These are phyloP conservation scores for Immersiella caudata DNA, from an alignment of 495 filamentous ascomycete species.

Conservation along the genomic window DNA sequence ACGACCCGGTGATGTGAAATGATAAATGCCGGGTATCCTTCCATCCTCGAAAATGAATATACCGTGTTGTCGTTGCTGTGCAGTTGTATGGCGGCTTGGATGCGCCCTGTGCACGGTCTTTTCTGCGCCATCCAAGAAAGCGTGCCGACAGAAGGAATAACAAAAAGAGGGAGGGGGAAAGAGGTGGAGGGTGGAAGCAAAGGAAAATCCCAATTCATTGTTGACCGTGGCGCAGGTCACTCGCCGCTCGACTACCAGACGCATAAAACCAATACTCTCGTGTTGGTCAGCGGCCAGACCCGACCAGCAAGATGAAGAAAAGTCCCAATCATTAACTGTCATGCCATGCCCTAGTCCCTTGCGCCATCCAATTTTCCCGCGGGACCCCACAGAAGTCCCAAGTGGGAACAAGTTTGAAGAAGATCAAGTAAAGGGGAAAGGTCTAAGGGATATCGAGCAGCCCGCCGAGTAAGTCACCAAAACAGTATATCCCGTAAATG, in stretches of 20 bases:
- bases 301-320: background rate
- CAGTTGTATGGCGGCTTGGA: background rate
- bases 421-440: background rate
- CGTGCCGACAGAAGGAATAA: background rate
- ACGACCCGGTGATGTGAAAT: background rate
- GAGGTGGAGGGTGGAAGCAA: background rate
- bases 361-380: conserved; percentile 1
- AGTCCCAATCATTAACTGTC: conserved; percentile 9
- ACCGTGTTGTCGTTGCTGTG: background rate
- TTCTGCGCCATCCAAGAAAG: no score
- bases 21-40: conserved; percentile 15
- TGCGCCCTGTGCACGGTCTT: background rate
- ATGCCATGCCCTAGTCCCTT: conserved; percentile 3
- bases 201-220: background rate
- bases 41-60: conserved; percentile 16
- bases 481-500: conserved; percentile 20
- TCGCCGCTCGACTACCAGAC: background rate
- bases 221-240: background rate
- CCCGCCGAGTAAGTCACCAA: background rate
- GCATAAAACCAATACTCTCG: background rate
- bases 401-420: background rate
- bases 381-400: background rate
- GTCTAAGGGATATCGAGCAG: conserved; percentile 16
- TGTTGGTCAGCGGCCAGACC: background rate
- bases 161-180: background rate